phyloP scores from a whole-genome alignment of 768 basidiomycete species.

The Lanmaoa rubissima region DNA sequence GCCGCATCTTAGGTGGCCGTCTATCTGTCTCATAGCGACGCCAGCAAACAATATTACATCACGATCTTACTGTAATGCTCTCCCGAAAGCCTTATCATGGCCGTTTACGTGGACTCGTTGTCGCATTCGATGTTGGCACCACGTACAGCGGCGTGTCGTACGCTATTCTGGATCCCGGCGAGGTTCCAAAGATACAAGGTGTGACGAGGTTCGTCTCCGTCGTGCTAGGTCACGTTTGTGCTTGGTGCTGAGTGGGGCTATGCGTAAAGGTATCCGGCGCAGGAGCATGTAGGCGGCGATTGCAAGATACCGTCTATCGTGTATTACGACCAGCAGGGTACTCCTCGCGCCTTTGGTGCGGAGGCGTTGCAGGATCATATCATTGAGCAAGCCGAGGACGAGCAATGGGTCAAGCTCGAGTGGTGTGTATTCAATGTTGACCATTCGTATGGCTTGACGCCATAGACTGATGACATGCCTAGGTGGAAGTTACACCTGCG shows the following conservation, averaged over 20 bases:
- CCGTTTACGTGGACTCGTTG: constrained; percentile 33
- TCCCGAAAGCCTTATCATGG: constrained; percentile 40
- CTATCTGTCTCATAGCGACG: neutral
- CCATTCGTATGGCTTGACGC: too few relatives aligned
- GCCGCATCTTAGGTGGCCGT: neutral
- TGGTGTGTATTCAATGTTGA: constrained; percentile 30
- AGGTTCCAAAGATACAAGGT: constrained; percentile 35
- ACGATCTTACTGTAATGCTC: constrained; percentile 24
- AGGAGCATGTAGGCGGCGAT: constrained; percentile 42
- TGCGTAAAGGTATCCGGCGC: constrained; percentile 37
- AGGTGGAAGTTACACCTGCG: constrained; percentile 42
- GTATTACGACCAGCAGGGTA: constrained; percentile 43
- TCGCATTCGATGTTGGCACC: constrained; percentile 42
- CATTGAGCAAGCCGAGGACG: constrained; percentile 40
- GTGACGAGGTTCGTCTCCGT: constrained; percentile 31
- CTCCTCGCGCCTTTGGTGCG: constrained; percentile 42
- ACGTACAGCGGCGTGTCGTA: constrained; percentile 43
- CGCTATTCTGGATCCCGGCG: constrained; percentile 40
- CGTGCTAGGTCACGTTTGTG: constrained; percentile 2
- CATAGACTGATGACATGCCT: neutral
- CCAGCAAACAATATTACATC: constrained; percentile 9
- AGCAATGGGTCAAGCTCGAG: constrained; percentile 46
- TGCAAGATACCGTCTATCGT: constrained; percentile 50
- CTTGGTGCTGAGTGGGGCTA: constrained; percentile 3
- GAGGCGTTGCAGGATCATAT: constrained; percentile 43